A percentile compares a stretch with the other conserved stretches of the same genome.
Evolutionary conservation across 306 rosid genomes (phyloP).

Genomic region (Sicyos edulis): DNA sequence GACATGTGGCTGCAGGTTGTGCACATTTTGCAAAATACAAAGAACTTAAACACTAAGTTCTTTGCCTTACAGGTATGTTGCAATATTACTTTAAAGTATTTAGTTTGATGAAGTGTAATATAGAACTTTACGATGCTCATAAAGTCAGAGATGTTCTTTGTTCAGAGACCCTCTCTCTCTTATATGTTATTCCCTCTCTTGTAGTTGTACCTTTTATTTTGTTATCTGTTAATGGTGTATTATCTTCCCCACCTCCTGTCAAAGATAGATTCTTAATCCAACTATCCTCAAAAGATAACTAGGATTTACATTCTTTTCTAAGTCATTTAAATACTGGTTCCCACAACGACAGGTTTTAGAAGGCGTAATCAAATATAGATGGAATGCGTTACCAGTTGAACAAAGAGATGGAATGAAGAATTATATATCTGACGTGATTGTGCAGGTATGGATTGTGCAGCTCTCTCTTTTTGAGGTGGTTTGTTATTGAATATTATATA

Average conservation of each 20-base stretch:
- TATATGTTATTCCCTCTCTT: not conserved
- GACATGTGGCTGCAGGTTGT: conserved; percentile 99
- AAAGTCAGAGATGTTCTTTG: not conserved
- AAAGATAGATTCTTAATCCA: not conserved
- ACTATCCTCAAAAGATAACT: not conserved
- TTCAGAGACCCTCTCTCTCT: not conserved
- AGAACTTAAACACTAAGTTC: conserved; percentile 83
- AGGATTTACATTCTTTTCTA: not conserved
- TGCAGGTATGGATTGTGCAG: conserved; percentile 48
- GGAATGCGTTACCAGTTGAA: conserved; percentile 97
- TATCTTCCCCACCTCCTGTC: not conserved
- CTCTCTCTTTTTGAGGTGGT: not conserved
- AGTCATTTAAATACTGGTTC: not conserved
- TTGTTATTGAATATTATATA: not conserved
- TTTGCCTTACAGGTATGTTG: conserved; percentile 89
- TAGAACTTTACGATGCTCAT: not conserved
- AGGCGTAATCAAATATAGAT: conserved; percentile 93
- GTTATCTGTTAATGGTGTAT: not conserved
- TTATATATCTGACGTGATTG: conserved; percentile 89
- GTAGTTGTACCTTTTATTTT: not conserved
- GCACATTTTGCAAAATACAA: conserved; percentile 79
- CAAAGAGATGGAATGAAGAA: conserved; percentile 99
- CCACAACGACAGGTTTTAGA: conserved; percentile 61
- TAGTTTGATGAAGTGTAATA: not conserved
- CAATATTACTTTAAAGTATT: not conserved